Base-by-base conservation (phyloP, 257 asterid species). In the Nicotiana tabacum region DNA sequence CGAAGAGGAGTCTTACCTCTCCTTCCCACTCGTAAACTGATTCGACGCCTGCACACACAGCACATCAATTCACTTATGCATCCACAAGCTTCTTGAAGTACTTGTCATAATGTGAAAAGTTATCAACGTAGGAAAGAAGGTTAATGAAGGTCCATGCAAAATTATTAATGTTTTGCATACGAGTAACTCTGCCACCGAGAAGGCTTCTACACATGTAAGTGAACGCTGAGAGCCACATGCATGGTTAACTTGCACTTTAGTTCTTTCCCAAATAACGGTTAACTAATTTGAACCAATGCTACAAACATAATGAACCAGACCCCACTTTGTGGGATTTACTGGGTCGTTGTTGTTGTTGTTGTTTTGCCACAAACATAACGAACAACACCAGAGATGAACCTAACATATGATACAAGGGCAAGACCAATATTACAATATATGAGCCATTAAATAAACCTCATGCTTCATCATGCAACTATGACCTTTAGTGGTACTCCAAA, bases 1-100 rank as follows among this genome's bases (percentile, higher is more conserved):
- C n/a, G 16, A 78, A 35, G 9, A 8, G 30, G 72, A 48, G 60
- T 58, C 53, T 85, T 88, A 95, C 99, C 94, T 95, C 93, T 84
- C 99, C 99, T 77, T 94, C 88, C 99, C 99, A 95, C 91, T 92
- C 96, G 66, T 93, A 95, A 72, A 93, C 87, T 24, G 99, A 93
- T 70, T 93, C 99, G 18, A 95, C 85, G 13, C 99, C 99, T 95
- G 95, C 87, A 89, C 32, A 80, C 37, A 66, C 80, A 51, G 15
- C 24, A 13, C 18, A 74, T 74, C 21, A 74, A 13, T 24, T 72
- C 37, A 46, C 60, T 46, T 46, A 46, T 12, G 60, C 60, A 72
- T 46, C 60, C 61, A 72, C 78, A 46, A 74, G 79, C 4, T 74
- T 74, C 79, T 74, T 74, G 62, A 72, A 12, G 79, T 72, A 72